phyloP scores from a whole-genome alignment of 306 rosid species.

The Castanea mollissima region DNA sequence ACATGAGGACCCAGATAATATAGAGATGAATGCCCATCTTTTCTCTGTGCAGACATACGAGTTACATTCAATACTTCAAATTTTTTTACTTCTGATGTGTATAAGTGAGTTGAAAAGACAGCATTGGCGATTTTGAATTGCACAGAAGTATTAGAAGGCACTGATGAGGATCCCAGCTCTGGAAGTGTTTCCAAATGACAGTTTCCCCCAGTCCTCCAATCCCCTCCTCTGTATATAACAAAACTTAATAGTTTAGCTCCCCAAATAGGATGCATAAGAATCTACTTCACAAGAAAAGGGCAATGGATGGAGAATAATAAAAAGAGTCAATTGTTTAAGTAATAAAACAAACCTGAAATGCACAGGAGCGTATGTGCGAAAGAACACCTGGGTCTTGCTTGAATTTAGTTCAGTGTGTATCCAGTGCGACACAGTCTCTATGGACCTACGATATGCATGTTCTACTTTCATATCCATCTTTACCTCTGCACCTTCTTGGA shows the following conservation, averaged over 20 bases:
- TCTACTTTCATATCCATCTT: constrained; percentile 67
- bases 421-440: constrained; percentile 68
- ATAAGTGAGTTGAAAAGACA: constrained; percentile 32
- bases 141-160: constrained; percentile 51
- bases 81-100: constrained; percentile 21
- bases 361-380: constrained; percentile 83
- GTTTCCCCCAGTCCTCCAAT: constrained; percentile 78
- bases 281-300: background rate
- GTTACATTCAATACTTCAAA: constrained; percentile 63
- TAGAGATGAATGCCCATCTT: constrained; percentile 79
- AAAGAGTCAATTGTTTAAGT: constrained; percentile 3
- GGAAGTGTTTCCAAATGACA: constrained; percentile 89
- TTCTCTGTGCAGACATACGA: constrained; percentile 63
- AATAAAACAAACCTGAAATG: constrained; percentile 71
- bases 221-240: constrained; percentile 64
- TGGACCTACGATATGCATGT: constrained; percentile 61
- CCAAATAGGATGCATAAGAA: background rate
- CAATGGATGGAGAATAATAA: background rate
- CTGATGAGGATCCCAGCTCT: constrained; percentile 58
- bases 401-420: constrained; percentile 47
- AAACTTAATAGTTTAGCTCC: constrained; percentile 9
- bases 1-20: constrained; percentile 52
- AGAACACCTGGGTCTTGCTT: constrained; percentile 65
- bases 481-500: constrained; percentile 66
- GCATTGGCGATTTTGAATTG: constrained; percentile 60